Evolutionary conservation across 2,329 filamentous ascomycete species (phyloP).

Genomic region (Fusarium sp.): DNA sequence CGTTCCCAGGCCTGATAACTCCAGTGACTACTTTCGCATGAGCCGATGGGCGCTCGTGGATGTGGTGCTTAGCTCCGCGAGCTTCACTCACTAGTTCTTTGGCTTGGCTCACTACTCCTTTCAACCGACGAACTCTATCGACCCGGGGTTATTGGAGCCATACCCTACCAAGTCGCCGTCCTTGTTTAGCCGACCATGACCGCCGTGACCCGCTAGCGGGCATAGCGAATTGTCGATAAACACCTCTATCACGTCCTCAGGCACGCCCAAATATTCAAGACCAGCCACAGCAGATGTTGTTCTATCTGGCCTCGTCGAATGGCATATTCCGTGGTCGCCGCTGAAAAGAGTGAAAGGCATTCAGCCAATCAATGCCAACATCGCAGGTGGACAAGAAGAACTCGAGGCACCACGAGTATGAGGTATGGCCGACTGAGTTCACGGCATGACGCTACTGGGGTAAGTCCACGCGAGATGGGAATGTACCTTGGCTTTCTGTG

Average conservation of each 20-base stretch:
- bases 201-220: conserved; percentile 59
- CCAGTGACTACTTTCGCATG: conserved; percentile 56
- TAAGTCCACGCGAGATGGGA: conserved; percentile 65
- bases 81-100: conserved; percentile 64
- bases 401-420: conserved; percentile 62
- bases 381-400: conserved; percentile 59
- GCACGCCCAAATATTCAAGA: conserved; percentile 72
- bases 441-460: conserved; percentile 61
- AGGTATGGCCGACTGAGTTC: conserved; percentile 59
- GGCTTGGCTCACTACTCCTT: conserved; percentile 78
- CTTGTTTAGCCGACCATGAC: conserved; percentile 66
- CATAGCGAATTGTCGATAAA: conserved; percentile 72
- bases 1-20: conserved; percentile 56
- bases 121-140: conserved; percentile 55
- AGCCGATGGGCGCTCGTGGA: conserved; percentile 56
- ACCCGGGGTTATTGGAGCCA: background rate
- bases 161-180: conserved; percentile 67
- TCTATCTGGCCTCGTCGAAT: conserved; percentile 67
- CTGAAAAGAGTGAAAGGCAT: conserved; percentile 66
- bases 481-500: conserved; percentile 76
- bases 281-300: conserved; percentile 69
- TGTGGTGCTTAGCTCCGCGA: conserved; percentile 68
- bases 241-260: conserved; percentile 68
- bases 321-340: conserved; percentile 67
- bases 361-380: conserved; percentile 62